These are phyloP conservation scores for Marasmius fiardii DNA, from an alignment of 1,284 basidiomycete genomes.

Conservation along the genomic window DNA sequence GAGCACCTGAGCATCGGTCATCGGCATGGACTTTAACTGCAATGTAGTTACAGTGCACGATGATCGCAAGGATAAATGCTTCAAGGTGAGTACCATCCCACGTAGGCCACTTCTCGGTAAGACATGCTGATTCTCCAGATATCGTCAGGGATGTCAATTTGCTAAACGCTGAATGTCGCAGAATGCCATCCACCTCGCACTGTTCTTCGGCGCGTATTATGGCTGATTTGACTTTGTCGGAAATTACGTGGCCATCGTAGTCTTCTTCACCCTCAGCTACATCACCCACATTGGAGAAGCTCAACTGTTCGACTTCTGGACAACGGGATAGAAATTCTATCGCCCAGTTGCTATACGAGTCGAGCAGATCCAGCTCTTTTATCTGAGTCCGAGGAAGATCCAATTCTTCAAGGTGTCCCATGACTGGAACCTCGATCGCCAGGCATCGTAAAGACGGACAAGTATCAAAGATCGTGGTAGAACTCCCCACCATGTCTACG, in stretches of 20 bases:
- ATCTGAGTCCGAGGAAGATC: background rate
- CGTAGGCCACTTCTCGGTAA: background rate
- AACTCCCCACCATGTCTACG: background rate
- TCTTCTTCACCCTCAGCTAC: background rate
- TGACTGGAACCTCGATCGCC: background rate
- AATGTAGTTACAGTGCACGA: background rate
- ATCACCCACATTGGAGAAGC: background rate
- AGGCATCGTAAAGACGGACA: background rate
- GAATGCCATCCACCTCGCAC: background rate
- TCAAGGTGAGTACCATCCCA: background rate
- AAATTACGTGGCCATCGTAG: background rate
- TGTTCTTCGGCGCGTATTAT: background rate
- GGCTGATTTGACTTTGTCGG: background rate
- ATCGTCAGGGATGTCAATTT: background rate
- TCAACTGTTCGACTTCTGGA: background rate
- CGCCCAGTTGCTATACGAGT: background rate
- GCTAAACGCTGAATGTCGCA: background rate
- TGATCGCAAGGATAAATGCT: background rate
- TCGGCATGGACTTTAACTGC: background rate
- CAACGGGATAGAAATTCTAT: background rate
- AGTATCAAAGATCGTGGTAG: background rate
- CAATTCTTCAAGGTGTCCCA: background rate
- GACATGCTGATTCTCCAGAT: background rate
- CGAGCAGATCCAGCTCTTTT: background rate
- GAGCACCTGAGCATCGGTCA: background rate